These are phyloP conservation scores for Pseudopithomyces chartarum DNA, from an alignment of 2,329 filamentous ascomycete species.

Conservation along the genomic window DNA sequence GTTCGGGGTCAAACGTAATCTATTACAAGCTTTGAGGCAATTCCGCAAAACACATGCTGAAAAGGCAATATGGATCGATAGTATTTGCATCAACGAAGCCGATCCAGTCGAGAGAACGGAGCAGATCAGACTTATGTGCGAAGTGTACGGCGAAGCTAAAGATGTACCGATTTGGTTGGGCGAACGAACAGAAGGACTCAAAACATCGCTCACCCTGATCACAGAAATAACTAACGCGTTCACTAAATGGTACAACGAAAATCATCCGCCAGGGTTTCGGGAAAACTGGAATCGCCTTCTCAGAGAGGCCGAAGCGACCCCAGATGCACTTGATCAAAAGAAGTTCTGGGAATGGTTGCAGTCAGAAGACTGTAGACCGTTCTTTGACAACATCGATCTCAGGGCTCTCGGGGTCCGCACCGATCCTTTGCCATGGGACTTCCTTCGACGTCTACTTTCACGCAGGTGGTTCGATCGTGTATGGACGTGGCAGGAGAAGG, in stretches of 20 bases:
- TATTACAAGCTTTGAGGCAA: background rate
- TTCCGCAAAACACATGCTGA: background rate
- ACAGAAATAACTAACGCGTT: background rate
- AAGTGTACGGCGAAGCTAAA: constrained; percentile 2
- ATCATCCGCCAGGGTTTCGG: background rate
- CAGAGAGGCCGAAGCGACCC: background rate
- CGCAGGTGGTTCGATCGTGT: background rate
- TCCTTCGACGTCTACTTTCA: background rate
- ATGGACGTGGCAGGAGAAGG: constrained; percentile 4
- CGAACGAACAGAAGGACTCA: background rate
- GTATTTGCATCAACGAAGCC: constrained; percentile 11
- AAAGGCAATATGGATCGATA: constrained; percentile 11
- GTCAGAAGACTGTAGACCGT: background rate
- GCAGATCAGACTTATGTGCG: constrained; percentile 8
- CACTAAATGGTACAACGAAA: background rate
- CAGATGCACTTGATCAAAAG: constrained; percentile 5
- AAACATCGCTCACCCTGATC: background rate
- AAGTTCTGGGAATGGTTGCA: constrained; percentile 5
- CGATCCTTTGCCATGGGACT: background rate
- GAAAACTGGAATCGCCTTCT: background rate
- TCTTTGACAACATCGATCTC: constrained; percentile 4
- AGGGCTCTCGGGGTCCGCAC: background rate
- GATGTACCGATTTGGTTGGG: constrained; percentile 5
- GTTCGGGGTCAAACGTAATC: constrained; percentile 4
- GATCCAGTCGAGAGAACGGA: background rate